A percentile compares a stretch with the other conserved stretches of the same genome.
phyloP scores from a whole-genome alignment of 345 rosid genomes.

The Eucalyptus rudis region DNA sequence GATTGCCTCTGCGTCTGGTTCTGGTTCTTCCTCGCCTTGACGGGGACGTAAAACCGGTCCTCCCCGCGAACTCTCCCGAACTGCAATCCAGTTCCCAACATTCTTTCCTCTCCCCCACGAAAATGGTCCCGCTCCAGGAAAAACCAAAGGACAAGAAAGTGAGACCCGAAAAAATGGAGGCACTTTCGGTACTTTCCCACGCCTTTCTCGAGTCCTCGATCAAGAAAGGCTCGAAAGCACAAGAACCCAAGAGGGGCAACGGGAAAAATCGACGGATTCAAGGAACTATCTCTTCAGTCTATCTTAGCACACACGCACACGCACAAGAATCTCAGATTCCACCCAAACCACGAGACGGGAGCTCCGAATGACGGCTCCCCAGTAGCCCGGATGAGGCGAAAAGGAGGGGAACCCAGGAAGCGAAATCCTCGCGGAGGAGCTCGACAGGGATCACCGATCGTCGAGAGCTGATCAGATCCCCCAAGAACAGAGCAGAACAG shows the following conservation, averaged over 20 bases:
- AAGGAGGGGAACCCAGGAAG: neutral
- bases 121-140: neutral
- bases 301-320: neutral
- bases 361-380: neutral
- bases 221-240: neutral
- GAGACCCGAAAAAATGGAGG: neutral
- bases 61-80: slow-evolving; percentile 3
- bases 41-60: slow-evolving; percentile 22
- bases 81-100: slow-evolving; percentile 22
- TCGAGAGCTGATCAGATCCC: neutral
- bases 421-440: neutral
- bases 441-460: neutral
- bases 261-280: neutral
- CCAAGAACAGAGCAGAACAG: neutral
- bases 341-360: neutral
- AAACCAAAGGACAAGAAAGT: neutral
- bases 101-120: neutral
- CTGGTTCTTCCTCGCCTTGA: slow-evolving; percentile 23
- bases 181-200: neutral
- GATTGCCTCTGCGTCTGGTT: slow-evolving; percentile 3
- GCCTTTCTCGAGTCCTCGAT: neutral
- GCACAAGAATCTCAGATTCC: neutral
- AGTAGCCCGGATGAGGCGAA: neutral
- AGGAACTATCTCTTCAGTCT: neutral
- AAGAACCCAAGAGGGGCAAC: neutral